Evolutionary conservation across 306 rosid genomes (phyloP), one percentile per base, ranked within the genome.

Genomic region (Gynostemma pentaphyllum): DNA sequence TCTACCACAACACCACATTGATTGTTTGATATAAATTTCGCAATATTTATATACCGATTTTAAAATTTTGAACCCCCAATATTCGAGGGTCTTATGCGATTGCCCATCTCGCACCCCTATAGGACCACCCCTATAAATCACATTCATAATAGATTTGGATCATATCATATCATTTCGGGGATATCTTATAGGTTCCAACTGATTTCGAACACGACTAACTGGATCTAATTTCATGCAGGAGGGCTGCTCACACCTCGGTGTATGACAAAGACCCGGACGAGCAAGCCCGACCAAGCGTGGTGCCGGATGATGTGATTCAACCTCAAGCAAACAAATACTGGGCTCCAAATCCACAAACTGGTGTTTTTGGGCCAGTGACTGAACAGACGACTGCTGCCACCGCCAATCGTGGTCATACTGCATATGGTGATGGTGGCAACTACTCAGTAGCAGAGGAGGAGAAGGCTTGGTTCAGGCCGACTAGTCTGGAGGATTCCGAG

Each of bases 381-480:
- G 71, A 0, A 16, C 78, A 0, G 78, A 68, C 2, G 71, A 66
- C n/a, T 21, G 29, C 42, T 72, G 22, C 39, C 0, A 18, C 56
- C 0, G 62, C 68, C 4, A 70, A 71, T 30, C 50, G 62, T 9
- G 24, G 44, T 64, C 81, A 26, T 51, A 41, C 79, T 0, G 24
- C 75, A 4, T 2, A 54, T 2, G 30, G 75, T 3, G 72, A 73
- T 28, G 74, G 70, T 51, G 77, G 45, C 1, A 63, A 37, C 4
- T 64, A 60, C 37, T 48, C 32, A 22, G 75, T 85, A 0, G 99
- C 72, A 54, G 68, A 84, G 54, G 95, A 94, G 83, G 85, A 84
- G 79, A 79, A 76, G 82, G 99, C 95, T 52, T 94, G 97, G 97
- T 94, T 86, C 55, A 97, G 97, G 54, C 99, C 87, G 15, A 72